Evolutionary conservation across 306 rosid species (phyloP).

Genomic region (Trifolium subterraneum): DNA sequence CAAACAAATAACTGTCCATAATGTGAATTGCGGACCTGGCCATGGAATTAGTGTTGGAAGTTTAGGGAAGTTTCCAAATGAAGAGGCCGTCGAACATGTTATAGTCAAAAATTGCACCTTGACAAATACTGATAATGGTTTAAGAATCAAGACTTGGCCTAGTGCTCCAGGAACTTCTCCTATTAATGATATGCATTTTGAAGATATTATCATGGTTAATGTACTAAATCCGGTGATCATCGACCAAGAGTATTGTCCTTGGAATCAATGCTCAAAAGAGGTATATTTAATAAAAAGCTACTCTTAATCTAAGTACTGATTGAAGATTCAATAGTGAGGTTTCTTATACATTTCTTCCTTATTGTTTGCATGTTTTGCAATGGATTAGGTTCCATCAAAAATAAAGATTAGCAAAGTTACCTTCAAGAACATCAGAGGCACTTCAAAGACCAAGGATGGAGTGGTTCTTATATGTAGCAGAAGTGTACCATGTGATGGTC

Average conservation of each 20-base stretch:
- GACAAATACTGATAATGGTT: conserved; percentile 44
- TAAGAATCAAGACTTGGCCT: conserved; percentile 64
- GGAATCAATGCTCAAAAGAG: conserved; percentile 44
- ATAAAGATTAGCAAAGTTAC: conserved; percentile 55
- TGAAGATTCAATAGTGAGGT: not conserved
- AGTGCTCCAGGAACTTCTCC: not conserved
- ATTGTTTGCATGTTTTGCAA: conserved; percentile 5
- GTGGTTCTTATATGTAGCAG: conserved; percentile 50
- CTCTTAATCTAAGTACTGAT: not conserved
- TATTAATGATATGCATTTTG: conserved; percentile 44
- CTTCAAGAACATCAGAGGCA: conserved; percentile 53
- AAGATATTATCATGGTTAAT: conserved; percentile 48
- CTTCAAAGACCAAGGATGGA: conserved; percentile 35
- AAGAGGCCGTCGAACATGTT: conserved; percentile 41
- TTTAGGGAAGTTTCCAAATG: conserved; percentile 21
- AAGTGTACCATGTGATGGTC: conserved; percentile 48
- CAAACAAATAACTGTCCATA: conserved; percentile 11
- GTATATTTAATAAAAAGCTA: conserved; percentile 29
- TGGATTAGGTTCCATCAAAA: conserved; percentile 44
- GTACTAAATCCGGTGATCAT: conserved; percentile 52
- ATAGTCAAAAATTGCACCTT: conserved; percentile 22
- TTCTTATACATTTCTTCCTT: not conserved
- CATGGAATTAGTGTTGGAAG: conserved; percentile 59
- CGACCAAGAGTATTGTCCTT: conserved; percentile 68
- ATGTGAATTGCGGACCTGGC: conserved; percentile 56